Base-by-base conservation (phyloP, 257 asterid genomes). In the Cynanchum wilfordii region DNA sequence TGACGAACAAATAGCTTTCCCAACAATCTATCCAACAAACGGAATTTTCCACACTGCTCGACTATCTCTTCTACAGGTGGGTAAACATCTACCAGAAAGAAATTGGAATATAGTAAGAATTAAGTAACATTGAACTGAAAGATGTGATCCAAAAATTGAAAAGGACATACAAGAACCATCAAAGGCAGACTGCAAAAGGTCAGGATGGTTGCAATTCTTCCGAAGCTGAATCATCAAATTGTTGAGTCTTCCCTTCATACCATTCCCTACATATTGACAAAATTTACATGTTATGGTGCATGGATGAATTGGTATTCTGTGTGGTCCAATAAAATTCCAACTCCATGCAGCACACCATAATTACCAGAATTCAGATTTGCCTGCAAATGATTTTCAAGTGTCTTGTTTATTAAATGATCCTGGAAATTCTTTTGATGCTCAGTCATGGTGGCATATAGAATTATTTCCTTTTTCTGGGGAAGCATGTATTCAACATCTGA, bases 191-290 rank as follows among this genome's bases (percentile, higher is more conserved):
- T 95, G 96, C 88, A 95, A 85, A 52, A 95, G 93, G 76, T 95
- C 99, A 71, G 99, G 99, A 76, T 95, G 99, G 86, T 89, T 87
- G 90, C 99, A 95, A 70, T 89, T 90, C 87, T 95, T 95, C 81
- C 98, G 79, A n/a, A 95, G 98, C 82, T 95, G 99, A 76, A 92
- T 1, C 97, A 92, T 84, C 89, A 95, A 70, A 82, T 95, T 92
- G 79, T 78, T 86, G 74, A 95, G 96, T 81, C 78, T 92, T 70
- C 96, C 97, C 79, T 79, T 92, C 82, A 78, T 71, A 27, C 96
- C 89, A 74, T 69, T 45, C 73, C 84, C 98, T 92, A 96, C 87
- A 87, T 25, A 71, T 68, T 44, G 59, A 84, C 56, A 76, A 44
- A 64, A 64, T 76, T 78, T 24, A 30, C 25, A 63, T 63, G 47